phyloP scores from a whole-genome alignment of 1,284 basidiomycete species.

The Sphaerobolus stellatus region DNA sequence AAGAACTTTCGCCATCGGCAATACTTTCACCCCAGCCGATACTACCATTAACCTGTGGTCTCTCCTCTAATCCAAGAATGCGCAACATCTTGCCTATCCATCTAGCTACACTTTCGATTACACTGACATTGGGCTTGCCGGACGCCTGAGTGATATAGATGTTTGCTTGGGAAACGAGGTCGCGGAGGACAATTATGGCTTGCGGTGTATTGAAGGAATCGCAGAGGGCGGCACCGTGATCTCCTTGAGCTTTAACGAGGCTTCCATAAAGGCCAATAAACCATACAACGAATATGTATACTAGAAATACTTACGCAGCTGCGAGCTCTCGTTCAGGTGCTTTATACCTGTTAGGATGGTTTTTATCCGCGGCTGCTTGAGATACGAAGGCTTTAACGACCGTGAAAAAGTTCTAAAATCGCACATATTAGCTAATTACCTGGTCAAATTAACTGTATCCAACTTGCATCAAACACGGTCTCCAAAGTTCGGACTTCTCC shows the following conservation, averaged over 20 bases:
- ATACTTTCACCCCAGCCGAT: slow-evolving; percentile 62
- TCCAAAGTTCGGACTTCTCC: slow-evolving; percentile 90
- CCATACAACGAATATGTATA: slow-evolving; percentile 10
- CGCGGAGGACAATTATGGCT: slow-evolving; percentile 76
- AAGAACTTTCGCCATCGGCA: slow-evolving; percentile 20
- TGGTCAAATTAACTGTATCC: background rate
- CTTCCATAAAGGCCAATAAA: slow-evolving; percentile 37
- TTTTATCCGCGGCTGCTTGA: slow-evolving; percentile 49
- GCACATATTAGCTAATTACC: background rate
- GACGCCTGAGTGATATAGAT: slow-evolving; percentile 74
- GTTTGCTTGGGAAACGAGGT: slow-evolving; percentile 87
- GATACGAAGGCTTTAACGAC: slow-evolving; percentile 72
- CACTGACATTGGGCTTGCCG: slow-evolving; percentile 64
- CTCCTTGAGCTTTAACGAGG: slow-evolving; percentile 71
- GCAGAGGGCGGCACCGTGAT: slow-evolving; percentile 87
- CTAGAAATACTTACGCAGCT: slow-evolving; percentile 50
- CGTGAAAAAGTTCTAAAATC: slow-evolving; percentile 89
- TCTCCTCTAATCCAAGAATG: slow-evolving; percentile 94
- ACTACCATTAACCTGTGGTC: slow-evolving; percentile 47
- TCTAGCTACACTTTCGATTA: slow-evolving; percentile 72
- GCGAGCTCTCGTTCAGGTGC: slow-evolving; percentile 65
- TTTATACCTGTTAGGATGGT: slow-evolving; percentile 58
- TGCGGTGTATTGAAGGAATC: slow-evolving; percentile 97
- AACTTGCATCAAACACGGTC: slow-evolving; percentile 79
- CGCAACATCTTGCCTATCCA: slow-evolving; percentile 91